phyloP scores from a whole-genome alignment of 1,284 basidiomycete genomes.

The Puccinia coronata region DNA sequence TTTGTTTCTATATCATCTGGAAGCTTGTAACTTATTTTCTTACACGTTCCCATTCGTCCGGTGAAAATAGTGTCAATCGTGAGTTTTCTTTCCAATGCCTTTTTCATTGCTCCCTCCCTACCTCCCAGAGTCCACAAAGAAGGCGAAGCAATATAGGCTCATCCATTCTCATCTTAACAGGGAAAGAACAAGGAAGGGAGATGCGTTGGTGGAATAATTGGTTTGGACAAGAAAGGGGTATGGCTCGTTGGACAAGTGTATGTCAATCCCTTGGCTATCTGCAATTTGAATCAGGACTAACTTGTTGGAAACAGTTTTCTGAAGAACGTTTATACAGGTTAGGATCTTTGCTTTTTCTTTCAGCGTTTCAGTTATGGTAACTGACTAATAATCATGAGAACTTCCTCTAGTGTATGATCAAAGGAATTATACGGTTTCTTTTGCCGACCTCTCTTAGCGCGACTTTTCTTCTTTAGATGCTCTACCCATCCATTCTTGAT shows the following conservation, averaged over 20 bases:
- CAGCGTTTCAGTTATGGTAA: not conserved
- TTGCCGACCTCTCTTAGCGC: conserved; percentile 32
- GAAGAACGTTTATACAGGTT: conserved; percentile 46
- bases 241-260: conserved; percentile 47
- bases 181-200: conserved; percentile 21
- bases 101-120: no score
- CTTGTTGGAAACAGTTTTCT: conserved; percentile 4
- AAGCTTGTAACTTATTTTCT: not conserved
- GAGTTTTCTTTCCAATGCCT: not conserved
- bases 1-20: not conserved
- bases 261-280: not conserved
- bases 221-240: conserved; percentile 9
- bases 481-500: no score
- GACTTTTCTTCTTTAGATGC: not conserved
- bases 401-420: conserved; percentile 27
- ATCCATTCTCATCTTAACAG: not conserved
- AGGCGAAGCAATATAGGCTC: not conserved
- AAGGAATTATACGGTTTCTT: conserved; percentile 42
- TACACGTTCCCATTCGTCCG: not conserved
- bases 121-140: not conserved
- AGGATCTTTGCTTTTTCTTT: not conserved
- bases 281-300: not conserved
- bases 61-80: conserved; percentile 36
- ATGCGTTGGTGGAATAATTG: conserved; percentile 40
- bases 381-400: not conserved